phyloP scores from a whole-genome alignment of 2,329 filamentous ascomycete genomes.

The Beauveria australis region DNA sequence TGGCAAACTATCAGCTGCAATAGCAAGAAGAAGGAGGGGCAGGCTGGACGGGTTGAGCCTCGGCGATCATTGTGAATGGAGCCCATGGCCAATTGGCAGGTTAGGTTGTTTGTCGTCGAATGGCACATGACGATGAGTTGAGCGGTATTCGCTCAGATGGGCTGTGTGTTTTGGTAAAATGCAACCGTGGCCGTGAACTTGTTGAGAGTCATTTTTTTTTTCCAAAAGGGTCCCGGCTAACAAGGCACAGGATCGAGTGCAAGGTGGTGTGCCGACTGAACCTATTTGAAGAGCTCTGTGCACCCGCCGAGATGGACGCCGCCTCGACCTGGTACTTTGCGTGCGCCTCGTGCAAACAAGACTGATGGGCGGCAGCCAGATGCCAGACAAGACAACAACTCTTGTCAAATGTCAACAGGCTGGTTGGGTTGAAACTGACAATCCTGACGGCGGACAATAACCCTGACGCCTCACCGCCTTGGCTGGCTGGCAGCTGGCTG shows the following conservation, averaged over 20 bases:
- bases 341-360: too few relatives aligned
- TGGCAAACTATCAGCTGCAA: background rate
- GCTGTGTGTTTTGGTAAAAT: background rate
- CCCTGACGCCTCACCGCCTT: too few relatives aligned
- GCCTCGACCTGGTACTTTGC: too few relatives aligned
- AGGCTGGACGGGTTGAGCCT: background rate
- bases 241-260: background rate
- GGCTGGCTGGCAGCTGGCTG: too few relatives aligned
- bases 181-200: background rate
- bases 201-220: background rate
- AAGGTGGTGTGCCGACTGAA: background rate
- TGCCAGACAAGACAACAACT: too few relatives aligned
- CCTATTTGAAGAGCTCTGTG: background rate
- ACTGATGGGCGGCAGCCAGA: too few relatives aligned
- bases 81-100: background rate
- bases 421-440: too few relatives aligned
- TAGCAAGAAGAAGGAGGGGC: background rate
- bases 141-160: background rate
- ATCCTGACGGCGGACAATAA: too few relatives aligned
- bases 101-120: too few relatives aligned
- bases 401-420: too few relatives aligned
- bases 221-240: background rate
- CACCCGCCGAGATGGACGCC: background rate
- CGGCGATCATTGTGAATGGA: background rate
- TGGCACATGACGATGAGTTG: too few relatives aligned